Evolutionary conservation across 495 filamentous ascomycete genomes (phyloP).

Genomic region (Tuber aestivum): DNA sequence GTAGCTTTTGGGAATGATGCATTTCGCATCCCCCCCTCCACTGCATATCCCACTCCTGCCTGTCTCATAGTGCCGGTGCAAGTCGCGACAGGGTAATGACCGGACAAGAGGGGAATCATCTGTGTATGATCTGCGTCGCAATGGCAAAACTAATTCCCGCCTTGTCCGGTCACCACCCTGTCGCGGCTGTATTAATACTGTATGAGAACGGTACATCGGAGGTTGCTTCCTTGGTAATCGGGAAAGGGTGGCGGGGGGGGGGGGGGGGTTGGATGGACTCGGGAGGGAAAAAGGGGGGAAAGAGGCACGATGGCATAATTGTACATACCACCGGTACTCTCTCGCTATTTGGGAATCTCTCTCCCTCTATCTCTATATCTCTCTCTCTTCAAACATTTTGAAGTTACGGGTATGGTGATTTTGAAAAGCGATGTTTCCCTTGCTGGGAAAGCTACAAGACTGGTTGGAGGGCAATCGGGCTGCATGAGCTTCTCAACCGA

Average conservation of each 20-base stretch:
- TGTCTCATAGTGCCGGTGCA: background rate
- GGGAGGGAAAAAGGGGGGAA: background rate
- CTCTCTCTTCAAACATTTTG: constrained; percentile 10
- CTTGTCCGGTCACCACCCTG: background rate
- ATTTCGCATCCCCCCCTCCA: background rate
- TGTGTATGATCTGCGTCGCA: background rate
- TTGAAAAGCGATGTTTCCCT: constrained; percentile 31
- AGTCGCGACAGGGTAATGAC: background rate
- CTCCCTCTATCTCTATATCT: background rate
- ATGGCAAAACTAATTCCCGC: background rate
- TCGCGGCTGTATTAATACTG: background rate
- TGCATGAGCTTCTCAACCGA: constrained; percentile 16
- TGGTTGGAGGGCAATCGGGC: constrained; percentile 36
- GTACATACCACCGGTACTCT: background rate
- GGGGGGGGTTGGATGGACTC: background rate
- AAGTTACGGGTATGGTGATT: constrained; percentile 21
- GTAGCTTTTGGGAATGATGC: background rate
- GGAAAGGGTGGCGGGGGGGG: background rate
- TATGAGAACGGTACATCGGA: background rate
- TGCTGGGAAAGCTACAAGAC: constrained; percentile 32
- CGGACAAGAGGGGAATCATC: background rate
- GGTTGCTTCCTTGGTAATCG: background rate
- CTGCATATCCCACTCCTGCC: too few species aligned
- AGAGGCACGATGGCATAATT: background rate
- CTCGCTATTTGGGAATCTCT: background rate